A percentile compares a stretch with the other conserved stretches of the same genome.
Conservation (phyloP, 371 early-diverging fungal species). For the Mucor sp. region DNA sequence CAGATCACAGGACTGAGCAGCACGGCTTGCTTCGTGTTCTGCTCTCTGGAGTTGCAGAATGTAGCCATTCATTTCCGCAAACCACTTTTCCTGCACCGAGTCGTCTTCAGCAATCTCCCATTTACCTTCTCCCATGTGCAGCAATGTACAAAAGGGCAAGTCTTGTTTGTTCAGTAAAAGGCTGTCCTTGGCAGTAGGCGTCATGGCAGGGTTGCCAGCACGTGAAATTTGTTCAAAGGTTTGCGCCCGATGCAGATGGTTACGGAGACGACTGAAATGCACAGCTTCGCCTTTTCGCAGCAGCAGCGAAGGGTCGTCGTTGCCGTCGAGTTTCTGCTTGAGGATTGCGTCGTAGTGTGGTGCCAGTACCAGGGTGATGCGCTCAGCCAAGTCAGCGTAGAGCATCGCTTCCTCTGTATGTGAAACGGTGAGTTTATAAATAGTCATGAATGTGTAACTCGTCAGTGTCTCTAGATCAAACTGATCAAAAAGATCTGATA, state of each 20-base stretch:
- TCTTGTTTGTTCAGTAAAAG: background rate
- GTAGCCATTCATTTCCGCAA: constrained; percentile 17
- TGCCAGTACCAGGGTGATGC: constrained; percentile 23
- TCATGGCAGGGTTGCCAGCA: background rate
- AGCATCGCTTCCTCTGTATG: constrained; percentile 17
- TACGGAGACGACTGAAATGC: constrained; percentile 17
- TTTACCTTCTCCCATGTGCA: constrained; percentile 18
- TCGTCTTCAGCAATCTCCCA: constrained; percentile 22
- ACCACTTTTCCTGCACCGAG: constrained; percentile 19
- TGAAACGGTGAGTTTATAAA: constrained; percentile 25
- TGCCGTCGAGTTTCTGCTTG: background rate
- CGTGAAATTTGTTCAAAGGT: constrained; percentile 19
- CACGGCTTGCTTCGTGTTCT: constrained; percentile 17
- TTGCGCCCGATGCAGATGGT: constrained; percentile 21
- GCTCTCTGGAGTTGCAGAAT: constrained; percentile 18
- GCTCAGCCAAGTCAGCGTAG: constrained; percentile 37
- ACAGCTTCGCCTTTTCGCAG: constrained; percentile 14
- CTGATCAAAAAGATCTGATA: constrained; percentile 40
- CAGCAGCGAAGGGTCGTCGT: background rate
- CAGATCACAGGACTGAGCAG: constrained; percentile 21
- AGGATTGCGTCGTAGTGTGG: constrained; percentile 3
- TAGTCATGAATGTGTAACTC: constrained; percentile 31
- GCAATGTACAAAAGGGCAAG: constrained; percentile 23
- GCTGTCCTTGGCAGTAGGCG: background rate
- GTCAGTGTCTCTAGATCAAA: constrained; percentile 34